Evolutionary conservation across 306 rosid genomes (phyloP), one percentile per base, ranked within the genome.

Genomic region (Hippophae rhamnoides): DNA sequence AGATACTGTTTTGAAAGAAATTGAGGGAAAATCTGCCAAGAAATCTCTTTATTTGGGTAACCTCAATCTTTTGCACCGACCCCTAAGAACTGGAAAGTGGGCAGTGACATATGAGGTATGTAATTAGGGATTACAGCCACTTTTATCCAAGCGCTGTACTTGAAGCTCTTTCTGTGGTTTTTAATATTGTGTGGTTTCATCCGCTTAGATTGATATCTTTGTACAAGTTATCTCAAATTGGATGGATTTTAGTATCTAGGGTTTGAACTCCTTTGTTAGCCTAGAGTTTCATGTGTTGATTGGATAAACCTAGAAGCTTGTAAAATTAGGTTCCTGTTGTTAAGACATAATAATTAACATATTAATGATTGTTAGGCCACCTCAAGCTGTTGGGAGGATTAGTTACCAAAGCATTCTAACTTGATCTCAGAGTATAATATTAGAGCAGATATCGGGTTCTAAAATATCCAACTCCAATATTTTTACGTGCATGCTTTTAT

Each of bases 31-130:
- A 58, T 75, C 93, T 43, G 58, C 45, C 5, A 53, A 78, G 66
- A 87, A 67, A 76, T 65, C 98, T 41, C 89, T 92, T 60, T 92
- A 92, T 76, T 87, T 92, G 95, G 98, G 98, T 10, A 92, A 92
- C 77, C 98, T 87, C 74, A 92, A 92, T 82, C 98, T 92, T 78
- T 74, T 87, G 84, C 98, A 90, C 69, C 92, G 96, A 25, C 98
- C 98, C 71, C 82, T 87, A 50, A 76, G 98, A 80, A 73, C 75
- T 64, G 98, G 98, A 48, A 87, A 90, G 72, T 90, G 96, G 98
- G 96, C 95, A 1, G 98, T 90, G 68, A 87, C 92, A 7, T 90
- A 76, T 56, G 95, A 87, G 98, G 98, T 90, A 78, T 49, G 58
- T 4, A 69, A 53, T 43, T 10, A 42, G 42, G 47, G 54, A 13